Percentiles rank a stretch among this genome's conserved stretches.
Conservation (phyloP, 768 basidiomycete species). For the Kwoniella dejecticola region DNA sequence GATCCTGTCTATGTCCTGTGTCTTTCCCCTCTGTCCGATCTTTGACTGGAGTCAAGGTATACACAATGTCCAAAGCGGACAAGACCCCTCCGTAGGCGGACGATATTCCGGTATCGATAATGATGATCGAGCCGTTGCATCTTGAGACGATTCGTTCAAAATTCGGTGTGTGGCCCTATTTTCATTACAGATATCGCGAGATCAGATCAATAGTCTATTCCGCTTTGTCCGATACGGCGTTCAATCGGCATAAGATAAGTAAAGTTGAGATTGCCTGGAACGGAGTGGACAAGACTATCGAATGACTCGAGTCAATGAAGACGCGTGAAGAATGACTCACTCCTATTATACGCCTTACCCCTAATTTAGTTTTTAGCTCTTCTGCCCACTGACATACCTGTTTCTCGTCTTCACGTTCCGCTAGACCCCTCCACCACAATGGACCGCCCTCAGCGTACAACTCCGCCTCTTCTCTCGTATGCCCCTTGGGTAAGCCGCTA, state of each 20-base stretch:
- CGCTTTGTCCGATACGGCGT: too few relatives aligned
- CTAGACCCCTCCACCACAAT: conserved; percentile 94
- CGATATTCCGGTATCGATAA: conserved; percentile 97
- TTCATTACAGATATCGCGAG: not conserved
- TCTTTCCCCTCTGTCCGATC: conserved; percentile 5
- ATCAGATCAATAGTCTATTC: too few relatives aligned
- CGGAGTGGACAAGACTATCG: too few relatives aligned
- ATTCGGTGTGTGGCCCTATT: conserved; percentile 86
- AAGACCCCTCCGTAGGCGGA: conserved; percentile 92
- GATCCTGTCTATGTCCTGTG: conserved; percentile 38
- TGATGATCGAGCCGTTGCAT: conserved; percentile 88
- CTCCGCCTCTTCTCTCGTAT: conserved; percentile 68
- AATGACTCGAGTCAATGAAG: not conserved
- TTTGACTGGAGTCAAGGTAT: conserved; percentile 70
- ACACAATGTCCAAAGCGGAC: conserved; percentile 83
- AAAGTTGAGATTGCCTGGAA: too few relatives aligned
- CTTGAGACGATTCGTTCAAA: conserved; percentile 82
- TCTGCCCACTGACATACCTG: conserved; percentile 72
- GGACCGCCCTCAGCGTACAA: conserved; percentile 80
- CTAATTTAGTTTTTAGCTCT: conserved; percentile 69
- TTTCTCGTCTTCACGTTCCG: conserved; percentile 68
- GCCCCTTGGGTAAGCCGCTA: conserved; percentile 64
- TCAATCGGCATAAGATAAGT: too few relatives aligned
- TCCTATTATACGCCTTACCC: conserved; percentile 78
- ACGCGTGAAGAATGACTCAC: conserved; percentile 23